Evolutionary conservation across 139 green algal species (phyloP), one percentile per base, ranked within the genome.

Genomic region (Chlorella sp.): DNA sequence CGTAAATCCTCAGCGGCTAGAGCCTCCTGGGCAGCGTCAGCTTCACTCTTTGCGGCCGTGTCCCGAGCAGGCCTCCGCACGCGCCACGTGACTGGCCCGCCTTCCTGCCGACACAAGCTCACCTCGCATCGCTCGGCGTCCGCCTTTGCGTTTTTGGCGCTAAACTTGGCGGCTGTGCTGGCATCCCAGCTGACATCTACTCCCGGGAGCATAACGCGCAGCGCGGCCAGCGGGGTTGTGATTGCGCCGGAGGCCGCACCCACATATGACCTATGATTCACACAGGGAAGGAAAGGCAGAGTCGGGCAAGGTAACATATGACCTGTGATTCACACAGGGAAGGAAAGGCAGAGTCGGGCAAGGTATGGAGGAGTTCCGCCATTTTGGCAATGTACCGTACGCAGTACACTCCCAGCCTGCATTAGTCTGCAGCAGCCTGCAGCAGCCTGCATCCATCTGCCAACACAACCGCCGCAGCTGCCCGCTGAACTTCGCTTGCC

Each of bases 111-210:
- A 40, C 20, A 3, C 30, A 36, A 3, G 34, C 41, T 20, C 72
- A 78, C 72, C 72, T 78, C 43, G 72, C 72, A 78, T 30, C 43
- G 43, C 32, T 46, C 20, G 43, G 30, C 72, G 30, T 78, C 72
- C 72, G 44, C 44, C 28, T 28, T 28, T 4, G 44, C 72, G 16
- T 78, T 78, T 5, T 34, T n/a, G 28, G 36, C 14, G 5, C 43
- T 60, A 44, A 60, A 78, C 28, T 20, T 30, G 32, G 41, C 56
- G 6, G 72, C 72, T 28, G 72, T 78, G 14, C 16, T 28, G 24
- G 43, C 24, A 48, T 78, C 56, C 30, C 56, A 78, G 1, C 43
- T 60, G 24, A 78, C 72, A 0, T 78, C 43, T 22, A 8, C 30
- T 0, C 30, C 72, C 8, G 72, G 72, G 28, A 78, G 72, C 43